Evolutionary conservation across 2,329 filamentous ascomycete genomes (phyloP).

Genomic region (Penicillium sp.): DNA sequence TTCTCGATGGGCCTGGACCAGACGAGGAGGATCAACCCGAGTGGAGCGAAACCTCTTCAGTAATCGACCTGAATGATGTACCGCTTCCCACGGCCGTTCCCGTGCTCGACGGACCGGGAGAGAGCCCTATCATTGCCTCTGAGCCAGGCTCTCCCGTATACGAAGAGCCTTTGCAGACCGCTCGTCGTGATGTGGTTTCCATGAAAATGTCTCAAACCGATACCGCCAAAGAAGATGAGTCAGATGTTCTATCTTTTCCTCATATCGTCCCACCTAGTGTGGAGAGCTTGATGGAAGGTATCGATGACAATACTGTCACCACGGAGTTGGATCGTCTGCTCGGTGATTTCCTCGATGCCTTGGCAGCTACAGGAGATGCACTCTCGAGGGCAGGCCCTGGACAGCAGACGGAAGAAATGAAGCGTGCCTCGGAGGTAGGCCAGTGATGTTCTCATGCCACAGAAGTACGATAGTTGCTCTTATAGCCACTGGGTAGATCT

Average conservation of each 20-base stretch:
- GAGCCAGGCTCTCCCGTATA: slow-evolving; percentile 23
- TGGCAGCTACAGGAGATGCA: slow-evolving; percentile 39
- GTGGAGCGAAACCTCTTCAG: slow-evolving; percentile 21
- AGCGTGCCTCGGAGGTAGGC: slow-evolving; percentile 11
- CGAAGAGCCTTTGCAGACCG: slow-evolving; percentile 15
- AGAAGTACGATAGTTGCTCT: background rate
- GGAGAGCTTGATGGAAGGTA: slow-evolving; percentile 39
- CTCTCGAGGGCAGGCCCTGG: slow-evolving; percentile 16
- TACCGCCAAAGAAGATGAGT: slow-evolving; percentile 6
- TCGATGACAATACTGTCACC: slow-evolving; percentile 35
- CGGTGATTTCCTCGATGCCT: slow-evolving; percentile 38
- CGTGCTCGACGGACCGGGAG: slow-evolving; percentile 13
- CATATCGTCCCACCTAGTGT: slow-evolving; percentile 38
- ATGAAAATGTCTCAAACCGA: background rate
- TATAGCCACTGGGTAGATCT: background rate
- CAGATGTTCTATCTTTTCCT: slow-evolving; percentile 36
- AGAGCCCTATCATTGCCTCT: slow-evolving; percentile 13
- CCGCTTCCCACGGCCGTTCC: slow-evolving; percentile 29
- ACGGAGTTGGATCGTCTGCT: slow-evolving; percentile 44
- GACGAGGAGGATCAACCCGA: slow-evolving; percentile 50
- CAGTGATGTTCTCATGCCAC: slow-evolving; percentile 4
- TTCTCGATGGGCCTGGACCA: slow-evolving; percentile 54
- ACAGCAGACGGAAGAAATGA: slow-evolving; percentile 12
- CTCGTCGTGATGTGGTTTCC: slow-evolving; percentile 13
- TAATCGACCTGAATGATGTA: slow-evolving; percentile 14